Conservation (phyloP, 345 rosid genomes). For the Salix caprea region DNA sequence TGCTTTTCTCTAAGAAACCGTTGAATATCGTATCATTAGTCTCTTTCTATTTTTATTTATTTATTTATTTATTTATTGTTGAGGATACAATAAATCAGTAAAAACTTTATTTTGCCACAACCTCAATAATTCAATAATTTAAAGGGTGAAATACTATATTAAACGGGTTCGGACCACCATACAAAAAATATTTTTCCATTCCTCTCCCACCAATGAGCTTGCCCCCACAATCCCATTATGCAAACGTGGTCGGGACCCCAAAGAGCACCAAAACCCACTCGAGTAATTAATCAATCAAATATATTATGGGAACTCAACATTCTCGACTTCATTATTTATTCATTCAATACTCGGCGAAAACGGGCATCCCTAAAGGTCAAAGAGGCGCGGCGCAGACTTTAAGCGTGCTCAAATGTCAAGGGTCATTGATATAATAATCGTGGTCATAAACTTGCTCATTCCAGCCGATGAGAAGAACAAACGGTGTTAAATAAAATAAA, state of each 20-base stretch:
- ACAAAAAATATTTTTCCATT: neutral
- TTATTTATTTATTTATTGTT: no score
- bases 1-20: no score
- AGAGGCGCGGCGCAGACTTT: neutral
- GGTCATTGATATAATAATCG: neutral
- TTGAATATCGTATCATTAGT: no score
- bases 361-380: neutral
- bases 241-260: neutral
- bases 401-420: neutral
- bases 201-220: neutral
- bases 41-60: no score
- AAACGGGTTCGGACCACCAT: neutral
- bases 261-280: neutral
- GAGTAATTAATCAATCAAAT: neutral
- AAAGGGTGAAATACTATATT: no score
- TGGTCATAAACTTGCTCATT: neutral
- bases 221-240: neutral
- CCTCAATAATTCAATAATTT: no score
- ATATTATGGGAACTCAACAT: neutral
- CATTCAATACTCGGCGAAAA: neutral
- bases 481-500: neutral
- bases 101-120: no score
- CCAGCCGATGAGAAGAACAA: neutral
- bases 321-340: neutral
- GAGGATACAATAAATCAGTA: no score